Percentiles rank a stretch among this genome's conserved stretches.
These are phyloP conservation scores for Talaromyces funiculosus DNA, from an alignment of 2,329 filamentous ascomycete genomes.

Conservation along the genomic window DNA sequence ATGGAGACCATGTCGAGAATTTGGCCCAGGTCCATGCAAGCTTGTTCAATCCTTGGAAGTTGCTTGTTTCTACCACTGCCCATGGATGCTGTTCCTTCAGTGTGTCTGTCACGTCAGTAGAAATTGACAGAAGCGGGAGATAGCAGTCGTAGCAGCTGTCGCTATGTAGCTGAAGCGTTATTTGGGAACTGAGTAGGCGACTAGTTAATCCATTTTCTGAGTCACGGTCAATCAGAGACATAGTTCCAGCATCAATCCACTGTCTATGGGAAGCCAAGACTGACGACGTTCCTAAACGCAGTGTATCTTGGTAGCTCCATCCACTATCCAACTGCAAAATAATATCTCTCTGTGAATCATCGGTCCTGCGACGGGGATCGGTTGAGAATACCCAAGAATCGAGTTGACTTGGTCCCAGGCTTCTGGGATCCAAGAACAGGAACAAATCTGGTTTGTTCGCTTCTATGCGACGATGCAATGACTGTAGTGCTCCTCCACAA, in stretches of 20 bases:
- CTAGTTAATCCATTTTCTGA: slow-evolving; percentile 15
- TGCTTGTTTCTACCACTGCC: slow-evolving; percentile 24
- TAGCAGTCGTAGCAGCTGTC: slow-evolving; percentile 28
- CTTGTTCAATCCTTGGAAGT: slow-evolving; percentile 21
- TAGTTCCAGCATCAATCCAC: slow-evolving; percentile 17
- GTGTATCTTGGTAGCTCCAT: slow-evolving; percentile 3
- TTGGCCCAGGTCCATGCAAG: slow-evolving; percentile 31
- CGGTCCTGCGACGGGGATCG: slow-evolving; percentile 42
- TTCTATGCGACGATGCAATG: slow-evolving; percentile 46
- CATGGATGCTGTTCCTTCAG: slow-evolving; percentile 19
- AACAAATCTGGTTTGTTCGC: slow-evolving; percentile 37
- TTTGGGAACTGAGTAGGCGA: slow-evolving; percentile 17
- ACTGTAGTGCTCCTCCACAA: slow-evolving; percentile 54
- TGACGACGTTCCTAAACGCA: slow-evolving; percentile 3
- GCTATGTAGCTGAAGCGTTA: slow-evolving; percentile 15
- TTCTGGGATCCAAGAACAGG: slow-evolving; percentile 54
- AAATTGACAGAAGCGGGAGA: slow-evolving; percentile 26
- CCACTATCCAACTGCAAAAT: slow-evolving; percentile 30
- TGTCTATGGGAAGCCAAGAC: slow-evolving; percentile 29
- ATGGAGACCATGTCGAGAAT: slow-evolving; percentile 21
- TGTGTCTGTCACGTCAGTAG: slow-evolving; percentile 14
- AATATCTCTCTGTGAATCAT: slow-evolving; percentile 42
- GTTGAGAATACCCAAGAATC: slow-evolving; percentile 56
- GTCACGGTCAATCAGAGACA: not conserved
- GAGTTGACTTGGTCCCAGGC: slow-evolving; percentile 39